Conservation (phyloP, 306 rosid species). For the Rosa lucieae region DNA sequence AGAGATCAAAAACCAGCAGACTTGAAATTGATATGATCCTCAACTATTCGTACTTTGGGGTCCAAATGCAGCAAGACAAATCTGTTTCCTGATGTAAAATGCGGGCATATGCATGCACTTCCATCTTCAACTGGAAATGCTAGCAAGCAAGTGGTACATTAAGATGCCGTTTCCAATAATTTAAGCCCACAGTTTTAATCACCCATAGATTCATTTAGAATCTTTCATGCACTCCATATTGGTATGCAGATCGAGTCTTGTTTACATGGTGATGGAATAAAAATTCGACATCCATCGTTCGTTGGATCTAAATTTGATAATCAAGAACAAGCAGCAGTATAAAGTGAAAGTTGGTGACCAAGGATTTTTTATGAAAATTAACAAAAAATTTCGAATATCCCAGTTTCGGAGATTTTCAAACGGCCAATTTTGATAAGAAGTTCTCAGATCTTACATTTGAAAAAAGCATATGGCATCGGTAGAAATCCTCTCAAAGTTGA, state of each 20-base stretch:
- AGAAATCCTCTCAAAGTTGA: neutral
- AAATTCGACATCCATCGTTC: no score
- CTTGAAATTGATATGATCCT: neutral
- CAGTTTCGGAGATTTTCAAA: no score
- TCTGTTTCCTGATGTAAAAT: neutral
- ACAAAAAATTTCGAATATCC: no score
- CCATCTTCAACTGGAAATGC: neutral
- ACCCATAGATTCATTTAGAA: no score
- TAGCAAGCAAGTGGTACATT: neutral
- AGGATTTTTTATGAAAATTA: no score
- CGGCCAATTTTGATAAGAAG: no score
- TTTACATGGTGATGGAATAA: neutral
- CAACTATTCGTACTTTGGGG: neutral
- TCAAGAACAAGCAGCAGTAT: no score
- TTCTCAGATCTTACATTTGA: no score
- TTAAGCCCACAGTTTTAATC: neutral
- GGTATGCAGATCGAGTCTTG: no score
- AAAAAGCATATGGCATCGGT: neutral
- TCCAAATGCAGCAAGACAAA: neutral
- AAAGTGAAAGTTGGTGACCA: no score
- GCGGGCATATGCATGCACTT: neutral
- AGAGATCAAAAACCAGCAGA: neutral
- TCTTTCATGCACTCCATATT: no score
- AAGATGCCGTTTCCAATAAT: neutral
- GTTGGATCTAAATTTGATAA: no score